Evolutionary conservation across 78 protist genomes (phyloP).

Genomic region (Cavenderia fasciculata): DNA sequence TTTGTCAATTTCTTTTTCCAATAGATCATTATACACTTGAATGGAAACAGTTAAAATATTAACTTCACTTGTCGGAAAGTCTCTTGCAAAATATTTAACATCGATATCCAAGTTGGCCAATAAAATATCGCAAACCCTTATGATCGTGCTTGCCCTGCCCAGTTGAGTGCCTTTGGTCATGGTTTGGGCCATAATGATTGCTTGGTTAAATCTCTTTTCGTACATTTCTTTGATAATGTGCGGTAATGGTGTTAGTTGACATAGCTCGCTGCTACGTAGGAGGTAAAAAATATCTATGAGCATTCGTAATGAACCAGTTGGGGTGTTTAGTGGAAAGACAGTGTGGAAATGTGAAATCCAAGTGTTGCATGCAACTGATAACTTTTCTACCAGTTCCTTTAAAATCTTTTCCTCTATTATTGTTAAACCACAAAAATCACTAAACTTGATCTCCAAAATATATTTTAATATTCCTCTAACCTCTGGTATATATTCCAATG

Average conservation of each 20-base stretch:
- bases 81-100: slow-evolving; percentile 23
- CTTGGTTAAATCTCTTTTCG: slow-evolving; percentile 4
- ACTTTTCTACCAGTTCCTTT: neutral
- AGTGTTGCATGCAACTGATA: slow-evolving; percentile 20
- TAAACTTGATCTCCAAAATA: slow-evolving; percentile 39
- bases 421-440: slow-evolving; percentile 38
- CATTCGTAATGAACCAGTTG: slow-evolving; percentile 41
- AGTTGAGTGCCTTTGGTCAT: neutral
- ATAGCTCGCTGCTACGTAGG: slow-evolving; percentile 14
- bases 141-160: slow-evolving; percentile 10
- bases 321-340: slow-evolving; percentile 29
- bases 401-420: slow-evolving; percentile 6
- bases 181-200: slow-evolving; percentile 24
- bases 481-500: slow-evolving; percentile 38
- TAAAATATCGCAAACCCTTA: slow-evolving; percentile 47
- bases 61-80: slow-evolving; percentile 52
- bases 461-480: slow-evolving; percentile 13
- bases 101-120: slow-evolving; percentile 48
- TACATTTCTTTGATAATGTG: slow-evolving; percentile 25
- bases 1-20: slow-evolving; percentile 42
- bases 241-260: neutral
- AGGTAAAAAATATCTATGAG: slow-evolving; percentile 65
- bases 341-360: slow-evolving; percentile 50
- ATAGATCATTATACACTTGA: neutral
- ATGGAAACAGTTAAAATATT: slow-evolving; percentile 9